Percentiles rank a stretch among this genome's conserved stretches.
phyloP scores from a whole-genome alignment of 2,329 filamentous ascomycete genomes.

The Calonectria hongkongensis region DNA sequence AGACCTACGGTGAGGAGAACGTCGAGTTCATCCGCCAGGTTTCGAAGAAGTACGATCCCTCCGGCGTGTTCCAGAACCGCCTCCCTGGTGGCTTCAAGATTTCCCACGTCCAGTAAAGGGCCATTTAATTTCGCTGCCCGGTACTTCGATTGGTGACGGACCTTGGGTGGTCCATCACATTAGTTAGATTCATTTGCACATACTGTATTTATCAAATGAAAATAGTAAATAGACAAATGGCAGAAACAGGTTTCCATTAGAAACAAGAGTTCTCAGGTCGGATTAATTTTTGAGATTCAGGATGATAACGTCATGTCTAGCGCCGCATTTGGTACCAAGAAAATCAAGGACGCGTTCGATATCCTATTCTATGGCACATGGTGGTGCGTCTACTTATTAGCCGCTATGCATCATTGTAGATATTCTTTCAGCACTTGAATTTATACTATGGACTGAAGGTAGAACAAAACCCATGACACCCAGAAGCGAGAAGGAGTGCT shows the following conservation, averaged over 20 bases:
- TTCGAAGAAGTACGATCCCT: slow-evolving; percentile 59
- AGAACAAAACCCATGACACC: too few species aligned
- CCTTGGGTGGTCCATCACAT: background rate
- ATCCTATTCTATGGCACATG: too few species aligned
- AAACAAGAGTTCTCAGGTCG: background rate
- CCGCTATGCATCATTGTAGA: too few species aligned
- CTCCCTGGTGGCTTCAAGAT: slow-evolving; percentile 57
- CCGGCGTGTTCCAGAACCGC: slow-evolving; percentile 59
- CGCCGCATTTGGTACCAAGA: too few species aligned
- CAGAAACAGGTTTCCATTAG: background rate
- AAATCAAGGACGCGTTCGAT: too few species aligned
- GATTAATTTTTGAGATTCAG: too few species aligned
- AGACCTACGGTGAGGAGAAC: slow-evolving; percentile 61
- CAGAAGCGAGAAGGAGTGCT: too few species aligned
- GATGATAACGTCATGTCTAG: too few species aligned
- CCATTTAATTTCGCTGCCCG: background rate
- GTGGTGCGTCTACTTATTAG: too few species aligned
- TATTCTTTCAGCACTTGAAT: too few species aligned
- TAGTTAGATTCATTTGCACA: slow-evolving; percentile 17
- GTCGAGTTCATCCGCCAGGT: slow-evolving; percentile 54
- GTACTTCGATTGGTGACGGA: background rate
- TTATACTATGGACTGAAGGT: too few species aligned
- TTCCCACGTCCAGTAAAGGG: slow-evolving; percentile 29
- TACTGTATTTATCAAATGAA: background rate
- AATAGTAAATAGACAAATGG: background rate